These are phyloP conservation scores for Priceomyces haplophilus DNA, from an alignment of 805 yeast genomes.

Conservation along the genomic window DNA sequence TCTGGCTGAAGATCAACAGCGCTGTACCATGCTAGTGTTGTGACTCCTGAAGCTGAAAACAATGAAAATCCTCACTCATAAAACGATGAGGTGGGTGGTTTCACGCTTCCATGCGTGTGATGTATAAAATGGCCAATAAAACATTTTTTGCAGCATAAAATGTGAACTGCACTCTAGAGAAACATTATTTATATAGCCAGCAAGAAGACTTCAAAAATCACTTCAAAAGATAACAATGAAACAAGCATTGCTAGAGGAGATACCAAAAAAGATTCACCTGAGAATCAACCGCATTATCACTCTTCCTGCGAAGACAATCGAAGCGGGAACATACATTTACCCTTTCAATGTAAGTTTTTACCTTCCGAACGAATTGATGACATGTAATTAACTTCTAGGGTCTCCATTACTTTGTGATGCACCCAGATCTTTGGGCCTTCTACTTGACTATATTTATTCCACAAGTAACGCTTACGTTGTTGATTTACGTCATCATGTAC, in stretches of 20 bases:
- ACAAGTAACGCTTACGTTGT: slow-evolving; percentile 37
- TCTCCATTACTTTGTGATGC: slow-evolving; percentile 34
- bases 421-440: slow-evolving; percentile 47
- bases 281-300: neutral
- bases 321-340: slow-evolving; percentile 20
- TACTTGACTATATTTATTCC: slow-evolving; percentile 45
- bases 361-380: neutral
- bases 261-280: neutral
- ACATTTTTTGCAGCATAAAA: too few relatives aligned
- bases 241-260: neutral
- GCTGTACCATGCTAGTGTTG: too few relatives aligned
- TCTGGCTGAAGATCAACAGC: too few relatives aligned
- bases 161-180: too few relatives aligned
- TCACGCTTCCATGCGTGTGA: too few relatives aligned
- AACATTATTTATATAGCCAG: too few relatives aligned
- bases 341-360: slow-evolving; percentile 21
- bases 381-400: slow-evolving; percentile 26
- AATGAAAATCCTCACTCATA: too few relatives aligned
- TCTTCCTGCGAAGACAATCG: slow-evolving; percentile 10
- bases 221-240: neutral
- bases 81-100: too few relatives aligned
- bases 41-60: too few relatives aligned
- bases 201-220: too few relatives aligned
- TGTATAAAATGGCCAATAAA: too few relatives aligned
- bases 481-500: slow-evolving; percentile 35